phyloP scores from a whole-genome alignment of 192 early-diverging fungal genomes.

The Mortierella antarctica region DNA sequence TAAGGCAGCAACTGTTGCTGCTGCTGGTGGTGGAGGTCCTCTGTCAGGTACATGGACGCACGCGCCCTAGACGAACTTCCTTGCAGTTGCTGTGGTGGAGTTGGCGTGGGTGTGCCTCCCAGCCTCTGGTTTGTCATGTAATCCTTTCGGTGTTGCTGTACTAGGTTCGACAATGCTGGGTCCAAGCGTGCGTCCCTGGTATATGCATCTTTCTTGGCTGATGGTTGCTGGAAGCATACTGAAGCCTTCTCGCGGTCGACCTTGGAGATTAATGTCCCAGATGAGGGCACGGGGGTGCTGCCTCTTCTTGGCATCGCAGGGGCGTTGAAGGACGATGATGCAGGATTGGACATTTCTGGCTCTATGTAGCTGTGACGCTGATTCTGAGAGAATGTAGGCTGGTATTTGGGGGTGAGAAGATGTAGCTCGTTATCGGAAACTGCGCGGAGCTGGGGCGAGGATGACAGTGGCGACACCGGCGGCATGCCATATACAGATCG shows the following conservation, averaged over 20 bases:
- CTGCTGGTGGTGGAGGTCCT: not conserved
- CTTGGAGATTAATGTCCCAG: slow-evolving; percentile 35
- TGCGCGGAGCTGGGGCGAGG: slow-evolving; percentile 25
- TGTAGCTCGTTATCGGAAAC: slow-evolving; percentile 15
- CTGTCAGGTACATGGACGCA: slow-evolving; percentile 1
- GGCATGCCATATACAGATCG: not conserved
- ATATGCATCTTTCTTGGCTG: slow-evolving; percentile 20
- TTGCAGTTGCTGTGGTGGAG: not conserved
- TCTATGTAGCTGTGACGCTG: slow-evolving; percentile 36
- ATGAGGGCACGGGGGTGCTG: slow-evolving; percentile 7
- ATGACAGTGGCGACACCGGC: slow-evolving; percentile 8
- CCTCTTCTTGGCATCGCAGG: slow-evolving; percentile 17
- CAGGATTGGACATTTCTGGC: slow-evolving; percentile 2
- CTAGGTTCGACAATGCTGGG: slow-evolving; percentile 34
- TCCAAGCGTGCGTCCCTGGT: slow-evolving; percentile 32
- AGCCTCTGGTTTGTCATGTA: slow-evolving; percentile 47
- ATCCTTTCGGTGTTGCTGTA: slow-evolving; percentile 45
- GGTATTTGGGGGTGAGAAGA: not conserved
- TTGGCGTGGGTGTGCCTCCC: slow-evolving; percentile 22
- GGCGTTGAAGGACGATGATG: not conserved
- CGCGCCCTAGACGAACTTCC: slow-evolving; percentile 19
- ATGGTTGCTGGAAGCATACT: slow-evolving; percentile 43
- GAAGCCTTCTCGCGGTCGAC: slow-evolving; percentile 36
- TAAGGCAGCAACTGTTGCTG: not conserved
- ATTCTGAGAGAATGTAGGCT: not conserved